Conservation (phyloP, 139 green algal species). For the Chlamydomonas schloesseri region DNA sequence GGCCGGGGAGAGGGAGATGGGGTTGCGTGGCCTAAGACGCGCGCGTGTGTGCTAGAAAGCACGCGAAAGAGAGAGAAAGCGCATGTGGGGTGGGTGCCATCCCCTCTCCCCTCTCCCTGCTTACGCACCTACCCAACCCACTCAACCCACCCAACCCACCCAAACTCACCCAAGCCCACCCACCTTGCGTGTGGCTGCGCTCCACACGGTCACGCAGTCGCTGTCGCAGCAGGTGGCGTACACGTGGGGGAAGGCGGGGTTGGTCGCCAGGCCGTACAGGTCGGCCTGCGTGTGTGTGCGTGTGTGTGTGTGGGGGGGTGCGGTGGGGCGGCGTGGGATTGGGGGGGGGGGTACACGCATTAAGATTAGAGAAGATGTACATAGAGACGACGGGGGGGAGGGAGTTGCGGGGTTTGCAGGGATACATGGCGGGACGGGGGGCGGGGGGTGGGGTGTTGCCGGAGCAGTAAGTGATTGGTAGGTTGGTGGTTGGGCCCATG, state of each 20-base stretch:
- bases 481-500: no score
- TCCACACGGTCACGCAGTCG: conserved; percentile 66
- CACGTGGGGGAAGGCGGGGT: conserved; percentile 71
- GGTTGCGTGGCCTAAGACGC: neutral
- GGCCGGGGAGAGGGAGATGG: neutral
- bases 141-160: neutral
- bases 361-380: no score
- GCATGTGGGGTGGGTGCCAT: neutral
- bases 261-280: conserved; percentile 65
- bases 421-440: no score
- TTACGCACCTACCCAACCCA: neutral
- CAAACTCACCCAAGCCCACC: neutral
- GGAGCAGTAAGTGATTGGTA: no score
- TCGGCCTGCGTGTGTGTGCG: conserved; percentile 47
- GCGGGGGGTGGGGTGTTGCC: no score
- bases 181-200: conserved; percentile 63
- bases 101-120: neutral
- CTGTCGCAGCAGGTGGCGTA: conserved; percentile 69
- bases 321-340: neutral
- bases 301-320: neutral
- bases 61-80: neutral
- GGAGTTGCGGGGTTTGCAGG: no score
- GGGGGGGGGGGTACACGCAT: no score
- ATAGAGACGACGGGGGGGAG: no score
- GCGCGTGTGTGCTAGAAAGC: no score